Evolutionary conservation across 257 asterid genomes (phyloP).

Genomic region (Fraxinus anomala): DNA sequence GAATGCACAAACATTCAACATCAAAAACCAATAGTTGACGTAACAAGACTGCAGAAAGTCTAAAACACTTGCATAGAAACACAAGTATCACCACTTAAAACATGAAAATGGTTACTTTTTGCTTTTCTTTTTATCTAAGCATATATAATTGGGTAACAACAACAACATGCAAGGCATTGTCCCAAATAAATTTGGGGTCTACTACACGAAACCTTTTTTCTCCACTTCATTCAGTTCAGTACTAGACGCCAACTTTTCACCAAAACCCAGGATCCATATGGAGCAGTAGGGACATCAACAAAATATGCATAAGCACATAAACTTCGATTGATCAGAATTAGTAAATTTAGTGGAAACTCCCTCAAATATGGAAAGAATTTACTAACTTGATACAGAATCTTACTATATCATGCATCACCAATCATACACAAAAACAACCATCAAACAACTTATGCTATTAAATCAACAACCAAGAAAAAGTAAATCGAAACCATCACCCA

Average conservation of each 20-base stretch:
- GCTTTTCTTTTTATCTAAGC: not conserved
- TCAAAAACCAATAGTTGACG: not conserved
- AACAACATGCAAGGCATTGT: not conserved
- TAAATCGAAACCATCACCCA: constrained; percentile 14
- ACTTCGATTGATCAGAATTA: not conserved
- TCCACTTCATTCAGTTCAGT: not conserved
- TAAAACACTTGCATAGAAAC: constrained; percentile 1
- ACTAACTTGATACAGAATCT: too few relatives aligned
- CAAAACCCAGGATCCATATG: not conserved
- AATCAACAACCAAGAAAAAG: not conserved
- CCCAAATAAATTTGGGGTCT: not conserved
- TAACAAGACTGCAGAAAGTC: not conserved
- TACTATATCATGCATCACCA: not conserved
- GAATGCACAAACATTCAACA: too few relatives aligned
- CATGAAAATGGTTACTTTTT: not conserved
- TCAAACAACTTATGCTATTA: not conserved
- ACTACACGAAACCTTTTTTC: not conserved
- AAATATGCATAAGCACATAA: not conserved
- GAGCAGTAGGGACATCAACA: not conserved
- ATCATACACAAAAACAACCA: not conserved
- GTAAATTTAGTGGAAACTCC: constrained; percentile 11
- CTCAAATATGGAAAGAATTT: not conserved
- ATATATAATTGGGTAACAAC: too few relatives aligned
- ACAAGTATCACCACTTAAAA: not conserved
- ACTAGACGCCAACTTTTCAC: not conserved